Evolutionary conservation across 1,139 yeast species (phyloP).

Genomic region (Candida mesenterica): DNA sequence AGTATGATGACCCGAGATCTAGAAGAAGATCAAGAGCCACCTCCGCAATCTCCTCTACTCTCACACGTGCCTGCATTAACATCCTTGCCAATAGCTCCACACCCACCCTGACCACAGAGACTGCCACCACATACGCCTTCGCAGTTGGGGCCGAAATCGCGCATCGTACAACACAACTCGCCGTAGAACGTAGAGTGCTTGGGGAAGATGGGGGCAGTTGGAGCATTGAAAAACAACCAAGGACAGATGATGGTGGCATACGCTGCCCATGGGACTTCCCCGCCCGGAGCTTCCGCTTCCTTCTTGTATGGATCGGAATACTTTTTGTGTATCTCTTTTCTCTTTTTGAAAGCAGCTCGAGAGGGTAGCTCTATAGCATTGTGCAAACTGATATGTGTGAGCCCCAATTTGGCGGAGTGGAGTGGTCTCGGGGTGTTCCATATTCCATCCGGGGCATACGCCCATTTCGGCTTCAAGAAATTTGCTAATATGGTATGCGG

Average conservation of each 20-base stretch:
- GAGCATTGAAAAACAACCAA: not conserved
- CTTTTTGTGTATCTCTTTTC: slow-evolving; percentile 2
- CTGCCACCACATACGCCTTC: not conserved
- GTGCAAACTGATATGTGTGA: slow-evolving; percentile 14
- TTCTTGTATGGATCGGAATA: not conserved
- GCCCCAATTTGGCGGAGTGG: not conserved
- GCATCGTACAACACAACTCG: not conserved
- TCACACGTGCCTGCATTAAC: too few relatives aligned
- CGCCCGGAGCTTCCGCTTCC: not conserved
- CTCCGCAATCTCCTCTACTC: too few relatives aligned
- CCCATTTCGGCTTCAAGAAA: not conserved
- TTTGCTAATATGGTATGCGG: too few relatives aligned
- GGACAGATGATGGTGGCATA: not conserved
- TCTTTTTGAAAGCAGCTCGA: slow-evolving; percentile 5
- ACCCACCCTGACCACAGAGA: not conserved
- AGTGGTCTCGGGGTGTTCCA: not conserved
- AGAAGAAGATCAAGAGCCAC: too few relatives aligned
- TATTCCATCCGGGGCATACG: not conserved
- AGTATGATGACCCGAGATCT: too few relatives aligned
- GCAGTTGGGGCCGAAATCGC: slow-evolving; percentile 1
- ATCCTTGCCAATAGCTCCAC: too few relatives aligned
- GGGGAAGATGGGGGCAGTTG: slow-evolving; percentile 1
- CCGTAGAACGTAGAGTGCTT: not conserved
- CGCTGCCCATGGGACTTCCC: slow-evolving; percentile 2
- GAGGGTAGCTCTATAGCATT: slow-evolving; percentile 16